Evolutionary conservation across 2,329 filamentous ascomycete species (phyloP), one percentile per base, ranked within the genome.

Genomic region (Neofusicoccum cordaticola): DNA sequence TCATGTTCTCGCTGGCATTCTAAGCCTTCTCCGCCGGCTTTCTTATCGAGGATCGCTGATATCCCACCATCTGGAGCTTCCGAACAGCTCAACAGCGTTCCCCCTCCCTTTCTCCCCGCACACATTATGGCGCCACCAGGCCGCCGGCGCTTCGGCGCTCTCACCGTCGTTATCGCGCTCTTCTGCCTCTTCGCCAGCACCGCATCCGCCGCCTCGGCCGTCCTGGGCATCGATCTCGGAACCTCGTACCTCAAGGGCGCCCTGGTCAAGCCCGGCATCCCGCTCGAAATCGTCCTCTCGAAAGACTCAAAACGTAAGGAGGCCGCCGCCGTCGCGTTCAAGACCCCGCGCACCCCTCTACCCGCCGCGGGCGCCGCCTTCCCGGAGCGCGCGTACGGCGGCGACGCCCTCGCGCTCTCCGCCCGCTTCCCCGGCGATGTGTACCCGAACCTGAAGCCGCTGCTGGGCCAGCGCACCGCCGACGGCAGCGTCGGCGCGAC

Each of bases 221-320:
- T 98, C 17, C 83, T 99, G 22, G 95, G 95, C 68, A 86, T 99
- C 72, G 95, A 99, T 79, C 84, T 99, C 63, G 95, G 95, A 70
- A 97, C 95, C 64, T 92, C 97, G 77, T 97, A 96, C 81, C 91
- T 99, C 81, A 99, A 98, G 82, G 94, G 94, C 34, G 89, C 91
- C 13, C 86, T 99, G 47, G 94, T 99, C 67, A 98, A 98, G 81
- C 95, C 95, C 2, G 95, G 95, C 67, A 94, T 96, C 61, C 95
- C 95, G 11, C 91, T 99, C 75, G 95, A 99, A 70, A 98, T 99
- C 69, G 94, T 99, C 77, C 86, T 97, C 64, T 97, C 93, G 35
- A 99, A 98, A 77, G 95, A 99, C 80, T 97, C 95, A 35, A 91
- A 96, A 78, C 90, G 95, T 74, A 99, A 99, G 83, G 95, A 99